A percentile compares a stretch with the other conserved stretches of the same genome.
These are phyloP conservation scores for Talaromyces ruber DNA, from an alignment of 495 filamentous ascomycete genomes.

Conservation along the genomic window DNA sequence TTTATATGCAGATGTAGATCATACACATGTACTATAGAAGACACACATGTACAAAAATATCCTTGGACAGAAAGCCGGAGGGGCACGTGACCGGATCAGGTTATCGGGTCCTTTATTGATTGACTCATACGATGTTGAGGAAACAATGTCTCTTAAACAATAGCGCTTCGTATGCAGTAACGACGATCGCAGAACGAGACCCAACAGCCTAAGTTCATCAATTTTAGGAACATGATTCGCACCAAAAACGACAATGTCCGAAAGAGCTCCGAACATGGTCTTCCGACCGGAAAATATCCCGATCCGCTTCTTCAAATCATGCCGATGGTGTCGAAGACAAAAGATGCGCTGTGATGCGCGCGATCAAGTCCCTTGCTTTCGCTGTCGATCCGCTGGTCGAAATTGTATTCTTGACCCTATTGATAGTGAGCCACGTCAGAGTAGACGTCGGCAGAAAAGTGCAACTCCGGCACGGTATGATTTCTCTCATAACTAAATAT, in stretches of 20 bases:
- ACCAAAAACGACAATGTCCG: constrained; percentile 16
- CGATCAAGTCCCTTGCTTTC: constrained; percentile 31
- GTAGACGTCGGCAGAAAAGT: constrained; percentile 18
- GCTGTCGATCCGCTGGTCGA: constrained; percentile 27
- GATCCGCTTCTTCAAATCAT: constrained; percentile 33
- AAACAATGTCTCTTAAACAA: not conserved
- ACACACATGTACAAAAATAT: too few species aligned
- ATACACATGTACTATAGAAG: too few species aligned
- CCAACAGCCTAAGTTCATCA: too few species aligned
- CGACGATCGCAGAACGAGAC: too few species aligned
- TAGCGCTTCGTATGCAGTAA: not conserved
- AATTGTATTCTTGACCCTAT: constrained; percentile 35
- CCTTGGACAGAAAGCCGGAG: not conserved
- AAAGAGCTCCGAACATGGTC: constrained; percentile 24
- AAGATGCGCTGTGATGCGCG: constrained; percentile 38
- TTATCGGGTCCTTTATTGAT: not conserved
- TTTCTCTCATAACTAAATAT: not conserved
- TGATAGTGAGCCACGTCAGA: constrained; percentile 18
- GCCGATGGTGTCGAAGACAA: constrained; percentile 31
- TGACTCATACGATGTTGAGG: not conserved
- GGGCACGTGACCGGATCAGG: not conserved
- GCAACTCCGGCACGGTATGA: constrained; percentile 18
- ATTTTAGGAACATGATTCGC: not conserved
- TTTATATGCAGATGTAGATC: too few species aligned
- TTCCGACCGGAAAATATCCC: constrained; percentile 27